Base-by-base conservation (phyloP, 176 grass and related monocot species). In the Phyllostachys edulis region DNA sequence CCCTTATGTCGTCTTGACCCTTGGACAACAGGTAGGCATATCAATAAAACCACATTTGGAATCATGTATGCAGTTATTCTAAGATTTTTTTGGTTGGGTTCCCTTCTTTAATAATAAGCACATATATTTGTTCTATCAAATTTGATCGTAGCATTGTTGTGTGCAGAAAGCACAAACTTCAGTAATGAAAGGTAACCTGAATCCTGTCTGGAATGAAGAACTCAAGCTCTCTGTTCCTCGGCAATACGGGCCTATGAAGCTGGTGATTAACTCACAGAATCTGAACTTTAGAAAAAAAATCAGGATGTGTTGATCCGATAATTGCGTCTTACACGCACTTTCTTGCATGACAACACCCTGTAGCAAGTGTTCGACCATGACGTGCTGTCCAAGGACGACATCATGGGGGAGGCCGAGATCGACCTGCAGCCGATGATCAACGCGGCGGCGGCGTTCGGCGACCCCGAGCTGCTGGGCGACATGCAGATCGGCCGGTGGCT, bases 141-240 rank as follows among this genome's bases (percentile, higher is more conserved):
- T 77, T 86, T 80, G 34, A 76, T 36, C 16, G n/a, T 37, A 8
- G 8, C 32, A 27, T 52, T 63, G 7, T 40, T 82, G 4, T 60
- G 15, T 52, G 78, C 90, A 97, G 94, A 90, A 69, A 80, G 90
- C 72, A 6, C 92, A 89, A 76, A 92, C 90, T 57, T 73, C 77
- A 17, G 88, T 94, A 13, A 94, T 87, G 26, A 97, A 89, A 39
- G 82, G 82, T 18, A 94, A 87, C 71, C 47, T 94, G 57, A 97
- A 97, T 70, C 94, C 92, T 15, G 84, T 97, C 79, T 97, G 92
- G 92, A 97, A 97, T 37, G 90, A 97, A 71, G 88, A 87, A 82
- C 90, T 97, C 29, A 90, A 89, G 90, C 73, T 97, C 74, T 90
- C 92, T 34, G 88, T 97, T 78, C 90, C 94, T 52, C 67, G 47